Base-by-base conservation (phyloP, 331 rosid genomes). In the Phaseolus coccineus region DNA sequence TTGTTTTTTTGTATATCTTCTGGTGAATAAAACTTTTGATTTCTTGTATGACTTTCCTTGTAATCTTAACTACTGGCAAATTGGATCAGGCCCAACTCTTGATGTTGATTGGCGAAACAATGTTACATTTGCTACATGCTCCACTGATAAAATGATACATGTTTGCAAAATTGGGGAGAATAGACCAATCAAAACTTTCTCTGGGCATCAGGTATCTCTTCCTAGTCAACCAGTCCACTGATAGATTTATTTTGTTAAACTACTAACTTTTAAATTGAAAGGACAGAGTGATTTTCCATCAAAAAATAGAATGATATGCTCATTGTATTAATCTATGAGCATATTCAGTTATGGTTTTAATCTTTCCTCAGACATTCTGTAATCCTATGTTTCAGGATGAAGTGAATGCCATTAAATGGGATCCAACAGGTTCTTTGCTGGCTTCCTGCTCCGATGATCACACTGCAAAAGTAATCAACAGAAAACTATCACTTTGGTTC, bases 321-420 rank as follows among this genome's bases (percentile, higher is more conserved):
- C 47, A 69, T 59, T 61, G 61, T 39, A 9, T 35, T 58, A 59
- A n/a, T 16, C 47, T 66, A 19, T 22, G 24, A 22, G 56, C 50
- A 48, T 39, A 30, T 37, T 68, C 31, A 46, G 37, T 30, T 19
- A 44, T 55, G 10, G 39, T 53, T 46, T 16, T 57, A 61, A 19
- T 71, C 56, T 71, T 77, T 66, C 9, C 28, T 73, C 39, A 8
- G 58, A 71, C n/a, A 57, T 77, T 73, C 61, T 47, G 50, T 15
- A 48, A 48, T 77, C 74, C n/a, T 50, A 28, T 76, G 47, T 86
- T 89, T 86, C 85, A 92, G 97, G 93, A 91, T 31, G 97, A 92
- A 87, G 97, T 92, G 47, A 92, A 92, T 82, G 89, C 91, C 67
- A 90, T 92, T 61, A 92, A 92, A 84, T 92, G 97, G 97, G 97